A percentile compares a stretch with the other conserved stretches of the same genome.
Evolutionary conservation across 805 yeast species (phyloP).

Genomic region (Ogataea naganishii): DNA sequence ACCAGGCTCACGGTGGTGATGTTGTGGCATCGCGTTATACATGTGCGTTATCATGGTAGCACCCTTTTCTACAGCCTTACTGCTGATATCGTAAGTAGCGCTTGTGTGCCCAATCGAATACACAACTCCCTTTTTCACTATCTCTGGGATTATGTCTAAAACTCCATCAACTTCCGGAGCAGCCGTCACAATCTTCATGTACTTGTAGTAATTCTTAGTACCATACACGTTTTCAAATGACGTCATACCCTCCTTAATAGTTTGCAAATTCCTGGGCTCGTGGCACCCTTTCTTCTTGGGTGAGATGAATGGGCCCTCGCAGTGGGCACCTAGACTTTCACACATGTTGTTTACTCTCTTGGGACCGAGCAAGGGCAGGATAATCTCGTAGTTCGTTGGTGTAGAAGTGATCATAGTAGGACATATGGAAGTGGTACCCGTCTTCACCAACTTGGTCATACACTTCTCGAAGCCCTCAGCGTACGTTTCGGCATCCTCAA

Average conservation of each 20-base stretch:
- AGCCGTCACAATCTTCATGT: conserved; percentile 33
- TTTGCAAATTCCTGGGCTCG: conserved; percentile 34
- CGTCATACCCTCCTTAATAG: conserved; percentile 24
- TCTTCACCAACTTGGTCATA: conserved; percentile 35
- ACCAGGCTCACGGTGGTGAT: conserved; percentile 52
- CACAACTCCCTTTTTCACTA: conserved; percentile 23
- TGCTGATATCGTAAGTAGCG: conserved; percentile 23
- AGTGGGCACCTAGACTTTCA: conserved; percentile 49
- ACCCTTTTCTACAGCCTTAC: conserved; percentile 39
- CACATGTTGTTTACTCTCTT: conserved; percentile 24
- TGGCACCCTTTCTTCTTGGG: conserved; percentile 42
- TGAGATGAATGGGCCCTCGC: conserved; percentile 52
- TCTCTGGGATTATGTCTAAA: conserved; percentile 28
- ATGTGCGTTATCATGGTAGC: conserved; percentile 55
- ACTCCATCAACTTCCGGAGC: conserved; percentile 44
- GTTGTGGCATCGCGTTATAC: conserved; percentile 54
- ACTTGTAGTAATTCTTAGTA: conserved; percentile 21
- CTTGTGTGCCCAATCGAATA: conserved; percentile 42
- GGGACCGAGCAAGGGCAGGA: conserved; percentile 33
- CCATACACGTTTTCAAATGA: conserved; percentile 30
- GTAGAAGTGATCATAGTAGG: conserved; percentile 49
- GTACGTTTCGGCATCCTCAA: conserved; percentile 27
- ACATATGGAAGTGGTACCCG: conserved; percentile 48
- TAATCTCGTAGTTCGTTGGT: conserved; percentile 38
- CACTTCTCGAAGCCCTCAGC: conserved; percentile 30